These are phyloP conservation scores for Lipomyces sp. DNA, from an alignment of 805 yeast species.

Conservation along the genomic window DNA sequence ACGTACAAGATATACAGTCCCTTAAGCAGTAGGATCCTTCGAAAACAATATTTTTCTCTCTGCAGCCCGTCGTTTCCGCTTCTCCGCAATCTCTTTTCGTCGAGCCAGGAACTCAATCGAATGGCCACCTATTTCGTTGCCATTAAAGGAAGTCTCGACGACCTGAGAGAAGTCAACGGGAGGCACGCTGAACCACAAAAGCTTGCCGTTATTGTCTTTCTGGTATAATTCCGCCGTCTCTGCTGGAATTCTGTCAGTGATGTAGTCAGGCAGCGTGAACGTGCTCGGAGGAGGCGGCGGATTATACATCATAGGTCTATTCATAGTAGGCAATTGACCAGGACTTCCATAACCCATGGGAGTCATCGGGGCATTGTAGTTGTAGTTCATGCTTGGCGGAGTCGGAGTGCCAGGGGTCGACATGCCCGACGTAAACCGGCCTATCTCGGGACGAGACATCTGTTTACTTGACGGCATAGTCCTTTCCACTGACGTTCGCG, in stretches of 20 bases:
- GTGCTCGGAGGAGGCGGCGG: constrained; percentile 46
- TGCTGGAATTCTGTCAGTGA: constrained; percentile 36
- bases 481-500: constrained; percentile 24
- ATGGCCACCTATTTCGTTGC: constrained; percentile 32
- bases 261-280: constrained; percentile 44
- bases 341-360: constrained; percentile 6
- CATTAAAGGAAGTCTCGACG: constrained; percentile 9
- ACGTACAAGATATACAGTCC: not conserved
- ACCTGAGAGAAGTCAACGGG: constrained; percentile 36
- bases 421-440: constrained; percentile 20
- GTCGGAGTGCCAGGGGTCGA: constrained; percentile 24
- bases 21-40: not conserved
- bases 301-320: constrained; percentile 31
- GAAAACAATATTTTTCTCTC: constrained; percentile 18
- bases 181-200: constrained; percentile 42
- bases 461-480: constrained; percentile 9
- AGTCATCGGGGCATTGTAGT: constrained; percentile 13
- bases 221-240: constrained; percentile 37
- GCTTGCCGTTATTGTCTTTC: constrained; percentile 34
- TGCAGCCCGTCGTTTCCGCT: constrained; percentile 29
- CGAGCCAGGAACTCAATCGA: constrained; percentile 31
- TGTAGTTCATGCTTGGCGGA: constrained; percentile 17
- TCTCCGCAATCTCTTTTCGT: constrained; percentile 24
- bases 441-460: constrained; percentile 24
- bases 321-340: constrained; percentile 19